Evolutionary conservation across 106 monocot species (phyloP), one percentile per base, ranked within the genome.

Genomic region (Dendrobium nobile): DNA sequence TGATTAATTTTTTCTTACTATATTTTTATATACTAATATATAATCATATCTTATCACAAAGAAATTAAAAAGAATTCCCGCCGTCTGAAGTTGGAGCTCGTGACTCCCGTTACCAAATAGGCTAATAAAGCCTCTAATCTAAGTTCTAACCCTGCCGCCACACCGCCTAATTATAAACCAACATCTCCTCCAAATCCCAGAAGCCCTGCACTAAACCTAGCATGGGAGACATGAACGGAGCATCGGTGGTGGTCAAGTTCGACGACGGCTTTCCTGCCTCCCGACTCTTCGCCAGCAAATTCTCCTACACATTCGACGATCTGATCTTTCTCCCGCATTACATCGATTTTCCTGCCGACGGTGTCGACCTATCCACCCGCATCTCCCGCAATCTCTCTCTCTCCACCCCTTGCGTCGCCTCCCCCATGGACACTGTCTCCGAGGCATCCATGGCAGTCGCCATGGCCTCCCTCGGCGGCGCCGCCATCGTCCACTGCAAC

Each of bases 391-490:
- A 82, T 81, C 67, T 87, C 75, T 86, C 83, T 16, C 85, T 96
- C 81, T 89, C 93, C 80, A 80, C 84, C 75, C 95, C 95, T 47
- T 88, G 89, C 85, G 91, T 93, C 70, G 87, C 95, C 28, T 91
- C 95, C 17, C 95, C 95, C 33, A 96, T 96, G 95, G 95, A 96
- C 81, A 96, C 95, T 67, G 91, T 96, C 77, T 89, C 95, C 75
- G 95, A 96, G 79, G 45, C 93, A 43, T 41, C 89, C 85, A 96
- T 96, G 95, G 93, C 95, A 72, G 89, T 82, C 61, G 84, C 93
- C 77, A 91, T 96, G 88, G 95, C 95, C 77, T 79, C 89, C 67
- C 93, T 96, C 42, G 95, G 93, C 64, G 95, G 82, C 61, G 77
- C 81, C 76, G 87, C 87, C 41, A 75, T 96, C 74, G 77, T 96